Conservation (phyloP, 2,329 filamentous ascomycete species). For the Shiraia bambusicola region DNA sequence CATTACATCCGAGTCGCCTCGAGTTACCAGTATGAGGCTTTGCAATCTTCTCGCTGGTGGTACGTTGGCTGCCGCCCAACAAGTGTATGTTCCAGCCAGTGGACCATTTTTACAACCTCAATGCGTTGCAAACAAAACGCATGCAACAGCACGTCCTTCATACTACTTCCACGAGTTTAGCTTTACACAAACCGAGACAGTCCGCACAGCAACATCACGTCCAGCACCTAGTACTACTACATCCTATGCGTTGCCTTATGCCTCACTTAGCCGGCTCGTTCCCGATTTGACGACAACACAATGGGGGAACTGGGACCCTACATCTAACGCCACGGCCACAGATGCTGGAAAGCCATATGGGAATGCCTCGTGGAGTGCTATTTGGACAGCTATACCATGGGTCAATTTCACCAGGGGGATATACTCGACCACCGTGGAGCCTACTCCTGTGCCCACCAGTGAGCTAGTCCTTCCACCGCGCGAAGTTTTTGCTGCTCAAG, state of each 20-base stretch:
- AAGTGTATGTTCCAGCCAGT: slow-evolving; percentile 38
- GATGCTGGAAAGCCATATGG: slow-evolving; percentile 43
- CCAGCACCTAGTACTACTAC: slow-evolving; percentile 36
- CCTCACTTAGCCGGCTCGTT: slow-evolving; percentile 38
- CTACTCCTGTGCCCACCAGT: slow-evolving; percentile 56
- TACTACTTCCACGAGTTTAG: slow-evolving; percentile 37
- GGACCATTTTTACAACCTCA: slow-evolving; percentile 31
- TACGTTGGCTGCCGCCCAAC: slow-evolving; percentile 29
- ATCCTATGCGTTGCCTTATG: slow-evolving; percentile 42
- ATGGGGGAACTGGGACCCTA: slow-evolving; percentile 47
- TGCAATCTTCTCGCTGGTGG: slow-evolving; percentile 8
- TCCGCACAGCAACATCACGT: slow-evolving; percentile 42
- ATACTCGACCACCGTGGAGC: slow-evolving; percentile 56
- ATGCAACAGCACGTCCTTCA: slow-evolving; percentile 29
- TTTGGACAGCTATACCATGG: slow-evolving; percentile 41
- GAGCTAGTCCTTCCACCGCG: slow-evolving; percentile 59
- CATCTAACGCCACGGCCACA: slow-evolving; percentile 36
- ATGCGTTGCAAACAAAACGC: slow-evolving; percentile 27
- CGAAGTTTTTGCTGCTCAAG: slow-evolving; percentile 52
- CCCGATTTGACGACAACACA: slow-evolving; percentile 43
- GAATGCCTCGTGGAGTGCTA: slow-evolving; percentile 42
- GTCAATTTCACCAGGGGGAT: slow-evolving; percentile 43
- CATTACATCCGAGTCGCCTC: neutral
- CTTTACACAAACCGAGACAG: slow-evolving; percentile 45
- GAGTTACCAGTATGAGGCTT: slow-evolving; percentile 14